Conservation (phyloP, 2,329 filamentous ascomycete genomes). For the Ophiostoma novo-ulmi region DNA sequence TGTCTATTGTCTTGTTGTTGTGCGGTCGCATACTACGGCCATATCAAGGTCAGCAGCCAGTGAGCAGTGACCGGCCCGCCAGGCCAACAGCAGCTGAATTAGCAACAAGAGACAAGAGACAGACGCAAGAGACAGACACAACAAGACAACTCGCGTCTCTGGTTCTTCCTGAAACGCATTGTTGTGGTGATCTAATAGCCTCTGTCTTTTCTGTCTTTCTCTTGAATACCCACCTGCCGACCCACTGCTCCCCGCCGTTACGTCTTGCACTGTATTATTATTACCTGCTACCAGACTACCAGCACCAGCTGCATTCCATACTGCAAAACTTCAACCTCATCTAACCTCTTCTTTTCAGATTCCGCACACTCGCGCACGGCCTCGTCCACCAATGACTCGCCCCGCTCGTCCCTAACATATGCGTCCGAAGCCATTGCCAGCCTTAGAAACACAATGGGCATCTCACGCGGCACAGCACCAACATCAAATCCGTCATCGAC, state of each 20-base stretch:
- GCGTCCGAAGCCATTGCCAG: conserved; percentile 40
- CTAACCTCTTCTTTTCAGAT: conserved; percentile 10
- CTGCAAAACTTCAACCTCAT: neutral
- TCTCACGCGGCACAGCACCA: conserved; percentile 11
- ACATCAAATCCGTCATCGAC: neutral
- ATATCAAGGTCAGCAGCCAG: neutral
- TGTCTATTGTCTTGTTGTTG: conserved; percentile 9
- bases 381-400: conserved; percentile 30
- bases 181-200: neutral
- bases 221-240: neutral
- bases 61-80: neutral
- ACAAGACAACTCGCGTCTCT: neutral
- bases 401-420: conserved; percentile 35
- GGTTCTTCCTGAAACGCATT: conserved; percentile 4
- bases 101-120: neutral
- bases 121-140: neutral
- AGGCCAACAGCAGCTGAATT: neutral
- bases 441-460: conserved; percentile 36
- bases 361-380: conserved; percentile 19
- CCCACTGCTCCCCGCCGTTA: conserved; percentile 9
- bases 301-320: neutral
- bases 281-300: conserved; percentile 5
- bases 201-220: neutral
- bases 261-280: neutral
- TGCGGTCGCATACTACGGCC: conserved; percentile 6